These are phyloP conservation scores for Trichaptum fuscoviolaceum DNA, from an alignment of 768 basidiomycete genomes.

Conservation along the genomic window DNA sequence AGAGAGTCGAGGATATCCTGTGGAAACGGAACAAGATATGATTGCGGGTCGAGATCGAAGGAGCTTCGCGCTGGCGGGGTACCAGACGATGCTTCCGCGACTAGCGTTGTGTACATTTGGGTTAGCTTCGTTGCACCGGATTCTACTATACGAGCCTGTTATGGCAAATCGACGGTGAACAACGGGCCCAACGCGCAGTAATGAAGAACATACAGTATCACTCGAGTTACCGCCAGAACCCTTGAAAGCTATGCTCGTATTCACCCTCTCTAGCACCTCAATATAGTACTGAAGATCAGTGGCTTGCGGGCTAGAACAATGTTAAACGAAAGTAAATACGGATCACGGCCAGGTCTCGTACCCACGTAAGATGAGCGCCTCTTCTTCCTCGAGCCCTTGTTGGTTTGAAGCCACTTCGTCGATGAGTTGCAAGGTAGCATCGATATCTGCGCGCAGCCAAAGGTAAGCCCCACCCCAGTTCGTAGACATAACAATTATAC, in stretches of 20 bases:
- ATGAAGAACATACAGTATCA: slow-evolving; percentile 40
- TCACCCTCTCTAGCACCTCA: slow-evolving; percentile 70
- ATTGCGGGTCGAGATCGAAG: slow-evolving; percentile 31
- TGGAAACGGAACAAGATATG: slow-evolving; percentile 50
- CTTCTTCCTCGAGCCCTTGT: slow-evolving; percentile 72
- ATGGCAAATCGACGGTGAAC: not conserved
- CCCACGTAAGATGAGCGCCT: slow-evolving; percentile 76
- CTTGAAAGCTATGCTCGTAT: slow-evolving; percentile 76
- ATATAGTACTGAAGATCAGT: slow-evolving; percentile 61
- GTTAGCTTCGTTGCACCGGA: slow-evolving; percentile 79
- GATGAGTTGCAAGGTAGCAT: slow-evolving; percentile 70
- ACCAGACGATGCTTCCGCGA: slow-evolving; percentile 82
- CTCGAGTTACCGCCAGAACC: slow-evolving; percentile 48
- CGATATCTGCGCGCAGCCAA: slow-evolving; percentile 53
- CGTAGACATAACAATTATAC: slow-evolving; percentile 23
- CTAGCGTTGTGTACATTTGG: slow-evolving; percentile 79
- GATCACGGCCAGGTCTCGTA: slow-evolving; percentile 25
- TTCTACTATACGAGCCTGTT: slow-evolving; percentile 67
- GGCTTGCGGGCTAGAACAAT: slow-evolving; percentile 54
- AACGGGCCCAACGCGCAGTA: not conserved
- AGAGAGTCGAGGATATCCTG: slow-evolving; percentile 47
- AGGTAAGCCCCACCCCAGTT: not conserved
- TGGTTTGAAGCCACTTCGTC: slow-evolving; percentile 73
- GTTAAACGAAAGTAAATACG: not conserved
- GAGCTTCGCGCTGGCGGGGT: slow-evolving; percentile 53